Evolutionary conservation across 305 asterid species (phyloP).

Genomic region (Solanum chacoense): DNA sequence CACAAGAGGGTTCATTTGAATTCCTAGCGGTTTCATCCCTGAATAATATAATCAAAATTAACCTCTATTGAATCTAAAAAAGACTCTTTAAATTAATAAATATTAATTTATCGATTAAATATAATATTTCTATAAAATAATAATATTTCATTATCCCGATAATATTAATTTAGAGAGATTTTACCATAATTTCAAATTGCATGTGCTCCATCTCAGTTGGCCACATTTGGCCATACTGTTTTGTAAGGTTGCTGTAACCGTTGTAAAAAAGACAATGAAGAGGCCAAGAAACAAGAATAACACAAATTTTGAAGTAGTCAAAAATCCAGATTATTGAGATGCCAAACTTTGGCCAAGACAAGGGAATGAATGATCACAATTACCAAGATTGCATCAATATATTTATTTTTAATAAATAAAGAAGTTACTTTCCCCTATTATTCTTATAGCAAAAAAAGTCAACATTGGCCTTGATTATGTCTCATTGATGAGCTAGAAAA

Average conservation of each 20-base stretch:
- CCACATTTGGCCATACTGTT: conserved; percentile 7
- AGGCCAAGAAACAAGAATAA: neutral
- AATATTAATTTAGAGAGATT: neutral
- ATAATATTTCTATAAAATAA: no score
- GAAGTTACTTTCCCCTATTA: neutral
- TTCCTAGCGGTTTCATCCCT: neutral
- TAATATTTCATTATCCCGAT: no score
- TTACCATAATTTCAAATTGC: neutral
- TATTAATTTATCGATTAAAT: no score
- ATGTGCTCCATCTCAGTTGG: neutral
- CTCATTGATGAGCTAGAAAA: neutral
- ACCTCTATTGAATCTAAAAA: neutral
- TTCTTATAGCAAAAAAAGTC: neutral
- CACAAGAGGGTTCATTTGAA: neutral
- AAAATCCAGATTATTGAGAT: conserved; percentile 9
- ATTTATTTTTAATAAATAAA: neutral
- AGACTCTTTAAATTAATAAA: neutral
- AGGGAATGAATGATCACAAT: conserved; percentile 9
- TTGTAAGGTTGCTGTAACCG: conserved; percentile 8
- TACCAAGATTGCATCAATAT: neutral
- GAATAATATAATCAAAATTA: no score
- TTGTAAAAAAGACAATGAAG: neutral
- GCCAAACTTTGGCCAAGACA: neutral
- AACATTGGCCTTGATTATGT: neutral
- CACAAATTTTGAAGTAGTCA: conserved; percentile 7